A percentile compares a stretch with the other conserved stretches of the same genome.
These are phyloP conservation scores for Brassica juncea DNA, from an alignment of 345 rosid species.

Conservation along the genomic window DNA sequence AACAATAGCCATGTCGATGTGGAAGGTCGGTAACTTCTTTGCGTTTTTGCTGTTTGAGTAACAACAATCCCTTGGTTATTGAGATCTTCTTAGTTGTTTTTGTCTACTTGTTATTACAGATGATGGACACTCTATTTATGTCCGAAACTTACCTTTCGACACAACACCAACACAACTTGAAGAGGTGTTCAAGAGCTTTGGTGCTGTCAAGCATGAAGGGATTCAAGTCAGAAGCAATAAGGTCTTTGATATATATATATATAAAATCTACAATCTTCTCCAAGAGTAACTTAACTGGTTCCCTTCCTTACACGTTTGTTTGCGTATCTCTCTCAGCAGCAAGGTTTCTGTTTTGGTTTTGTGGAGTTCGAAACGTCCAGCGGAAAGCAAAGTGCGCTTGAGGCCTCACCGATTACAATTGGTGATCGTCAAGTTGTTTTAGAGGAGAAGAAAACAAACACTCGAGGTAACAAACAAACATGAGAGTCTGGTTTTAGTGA, in stretches of 20 bases:
- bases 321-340: conserved; percentile 43
- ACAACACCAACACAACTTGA: conserved; percentile 57
- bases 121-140: conserved; percentile 68
- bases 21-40: conserved; percentile 49
- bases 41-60: conserved; percentile 18
- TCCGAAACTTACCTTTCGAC: conserved; percentile 56
- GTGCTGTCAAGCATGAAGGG: conserved; percentile 65
- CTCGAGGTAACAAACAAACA: conserved; percentile 46
- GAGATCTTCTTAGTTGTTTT: neutral
- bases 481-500: conserved; percentile 13
- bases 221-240: conserved; percentile 71
- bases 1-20: conserved; percentile 51
- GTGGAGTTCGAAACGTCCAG: conserved; percentile 63
- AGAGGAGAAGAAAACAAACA: conserved; percentile 69
- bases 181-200: conserved; percentile 62
- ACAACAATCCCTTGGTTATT: neutral
- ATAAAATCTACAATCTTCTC: neutral
- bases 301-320: conserved; percentile 3
- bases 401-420: conserved; percentile 71
- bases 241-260: conserved; percentile 44
- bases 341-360: conserved; percentile 75
- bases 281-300: conserved; percentile 4
- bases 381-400: conserved; percentile 58
- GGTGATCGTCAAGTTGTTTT: conserved; percentile 61
- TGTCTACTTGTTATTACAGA: conserved; percentile 35